Conservation (phyloP, 345 rosid species). For the Eucalyptus pauciflora region DNA sequence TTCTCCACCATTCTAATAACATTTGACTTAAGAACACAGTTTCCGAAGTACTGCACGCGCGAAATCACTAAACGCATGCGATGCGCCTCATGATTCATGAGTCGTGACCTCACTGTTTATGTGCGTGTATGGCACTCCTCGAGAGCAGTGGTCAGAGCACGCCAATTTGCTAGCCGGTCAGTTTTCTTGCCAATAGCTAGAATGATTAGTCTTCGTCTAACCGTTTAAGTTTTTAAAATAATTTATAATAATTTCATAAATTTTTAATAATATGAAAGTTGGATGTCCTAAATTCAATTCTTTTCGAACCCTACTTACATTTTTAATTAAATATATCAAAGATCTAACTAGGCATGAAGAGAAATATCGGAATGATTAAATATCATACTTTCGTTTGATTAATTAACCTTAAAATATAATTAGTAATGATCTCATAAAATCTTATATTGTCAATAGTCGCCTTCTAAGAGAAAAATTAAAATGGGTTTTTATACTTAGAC, state of each 20-base stretch:
- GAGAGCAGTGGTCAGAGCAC: rapidly evolving
- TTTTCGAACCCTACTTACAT: too few species aligned
- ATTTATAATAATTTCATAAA: rapidly evolving
- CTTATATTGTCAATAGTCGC: rapidly evolving
- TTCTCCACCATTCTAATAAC: too few species aligned
- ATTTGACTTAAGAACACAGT: not conserved
- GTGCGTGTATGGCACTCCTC: not conserved
- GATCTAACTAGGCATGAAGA: rapidly evolving
- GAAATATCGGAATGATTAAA: rapidly evolving
- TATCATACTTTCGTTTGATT: rapidly evolving
- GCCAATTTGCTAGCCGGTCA: too few species aligned
- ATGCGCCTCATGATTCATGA: not conserved
- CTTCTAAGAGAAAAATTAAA: not conserved
- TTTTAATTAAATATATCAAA: too few species aligned
- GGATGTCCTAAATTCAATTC: rapidly evolving
- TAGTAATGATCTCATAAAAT: too few species aligned
- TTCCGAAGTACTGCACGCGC: not conserved
- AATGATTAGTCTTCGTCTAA: rapidly evolving
- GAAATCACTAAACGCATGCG: not conserved
- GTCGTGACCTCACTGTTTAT: not conserved
- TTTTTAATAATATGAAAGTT: rapidly evolving
- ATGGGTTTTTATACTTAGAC: not conserved
- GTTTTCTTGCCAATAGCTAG: too few species aligned
- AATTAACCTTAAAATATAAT: too few species aligned
- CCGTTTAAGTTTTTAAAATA: rapidly evolving